Percentiles rank a stretch among this genome's conserved stretches.
These are phyloP conservation scores for Picea abies DNA, from an alignment of 83 land plant genomes.

Conservation along the genomic window DNA sequence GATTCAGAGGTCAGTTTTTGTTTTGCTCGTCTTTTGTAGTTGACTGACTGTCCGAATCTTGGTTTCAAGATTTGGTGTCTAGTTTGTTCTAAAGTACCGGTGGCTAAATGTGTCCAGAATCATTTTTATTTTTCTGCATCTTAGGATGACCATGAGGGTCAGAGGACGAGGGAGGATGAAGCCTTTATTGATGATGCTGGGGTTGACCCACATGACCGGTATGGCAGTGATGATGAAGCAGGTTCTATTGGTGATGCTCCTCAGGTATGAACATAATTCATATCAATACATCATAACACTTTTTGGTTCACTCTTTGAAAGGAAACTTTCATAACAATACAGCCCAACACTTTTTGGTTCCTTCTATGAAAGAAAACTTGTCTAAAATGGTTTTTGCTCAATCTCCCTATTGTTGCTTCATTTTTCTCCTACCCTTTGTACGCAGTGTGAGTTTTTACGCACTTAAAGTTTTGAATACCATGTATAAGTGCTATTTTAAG, in stretches of 20 bases:
- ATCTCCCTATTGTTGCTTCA: too few species aligned
- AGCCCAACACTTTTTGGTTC: not conserved
- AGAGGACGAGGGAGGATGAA: slow-evolving; percentile 77
- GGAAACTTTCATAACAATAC: not conserved
- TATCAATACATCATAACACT: not conserved
- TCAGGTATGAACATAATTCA: slow-evolving; percentile 55
- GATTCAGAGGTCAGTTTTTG: slow-evolving; percentile 76
- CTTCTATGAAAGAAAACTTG: too few species aligned
- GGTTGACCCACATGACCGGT: slow-evolving; percentile 79
- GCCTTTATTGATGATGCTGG: slow-evolving; percentile 97
- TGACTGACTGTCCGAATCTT: not conserved
- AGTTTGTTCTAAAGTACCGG: not conserved
- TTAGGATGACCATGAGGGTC: slow-evolving; percentile 89
- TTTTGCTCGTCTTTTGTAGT: not conserved
- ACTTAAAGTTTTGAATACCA: too few species aligned
- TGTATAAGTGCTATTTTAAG: too few species aligned
- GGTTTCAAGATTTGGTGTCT: not conserved
- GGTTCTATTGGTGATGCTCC: slow-evolving; percentile 70
- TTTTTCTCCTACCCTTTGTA: too few species aligned
- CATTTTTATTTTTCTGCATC: not conserved
- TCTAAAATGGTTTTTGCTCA: too few species aligned
- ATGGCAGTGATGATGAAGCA: slow-evolving; percentile 77
- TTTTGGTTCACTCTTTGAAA: not conserved
- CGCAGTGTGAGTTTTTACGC: too few species aligned
- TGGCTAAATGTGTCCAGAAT: not conserved